Evolutionary conservation across 306 rosid genomes (phyloP).

Genomic region (Vigna reflexopilosa): DNA sequence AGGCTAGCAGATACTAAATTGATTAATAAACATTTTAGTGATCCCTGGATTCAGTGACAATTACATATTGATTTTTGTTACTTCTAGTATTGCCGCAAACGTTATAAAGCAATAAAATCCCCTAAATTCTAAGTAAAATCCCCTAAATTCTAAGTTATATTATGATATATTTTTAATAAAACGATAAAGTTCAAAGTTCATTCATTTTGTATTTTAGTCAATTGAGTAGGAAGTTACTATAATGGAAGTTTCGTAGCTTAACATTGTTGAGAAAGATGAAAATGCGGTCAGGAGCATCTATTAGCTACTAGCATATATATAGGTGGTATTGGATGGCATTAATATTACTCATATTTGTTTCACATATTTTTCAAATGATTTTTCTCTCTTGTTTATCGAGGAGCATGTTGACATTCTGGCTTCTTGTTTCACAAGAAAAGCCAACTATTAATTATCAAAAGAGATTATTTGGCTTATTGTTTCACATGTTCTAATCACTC

Average conservation of each 20-base stretch:
- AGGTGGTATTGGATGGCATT: conserved; percentile 11
- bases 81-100: not conserved
- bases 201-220: not conserved
- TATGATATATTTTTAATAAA: not conserved
- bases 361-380: not conserved
- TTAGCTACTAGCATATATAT: conserved; percentile 5
- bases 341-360: not conserved
- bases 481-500: not conserved
- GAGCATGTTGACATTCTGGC: not conserved
- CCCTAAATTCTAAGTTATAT: not conserved
- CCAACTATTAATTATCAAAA: not conserved
- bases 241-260: not conserved
- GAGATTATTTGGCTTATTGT: not conserved
- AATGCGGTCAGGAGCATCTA: conserved; percentile 4
- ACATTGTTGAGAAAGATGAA: not conserved
- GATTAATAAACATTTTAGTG: conserved; percentile 14
- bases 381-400: not conserved
- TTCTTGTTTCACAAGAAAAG: not conserved
- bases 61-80: conserved; percentile 18
- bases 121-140: not conserved
- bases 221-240: not conserved
- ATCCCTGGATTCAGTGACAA: conserved; percentile 4
- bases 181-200: conserved; percentile 18
- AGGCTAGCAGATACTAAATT: conserved; percentile 20
- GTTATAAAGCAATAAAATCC: not conserved